These are phyloP conservation scores for Penicillium sp. DNA, from an alignment of 2,329 filamentous ascomycete genomes.

Conservation along the genomic window DNA sequence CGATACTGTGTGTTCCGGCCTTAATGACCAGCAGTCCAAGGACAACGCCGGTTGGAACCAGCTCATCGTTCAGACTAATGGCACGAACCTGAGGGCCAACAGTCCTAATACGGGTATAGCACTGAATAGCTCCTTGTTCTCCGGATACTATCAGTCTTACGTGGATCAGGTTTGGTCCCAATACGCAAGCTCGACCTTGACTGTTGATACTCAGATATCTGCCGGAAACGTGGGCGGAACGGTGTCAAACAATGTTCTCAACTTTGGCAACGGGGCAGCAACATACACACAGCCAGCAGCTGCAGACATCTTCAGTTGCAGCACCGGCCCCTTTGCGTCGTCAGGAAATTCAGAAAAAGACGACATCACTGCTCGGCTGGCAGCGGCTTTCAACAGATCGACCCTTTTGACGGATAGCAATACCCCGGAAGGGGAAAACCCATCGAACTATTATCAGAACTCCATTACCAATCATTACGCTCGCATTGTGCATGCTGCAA, in stretches of 20 bases:
- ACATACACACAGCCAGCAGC: conserved; percentile 56
- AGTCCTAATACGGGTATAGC: conserved; percentile 42
- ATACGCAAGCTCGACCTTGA: conserved; percentile 45
- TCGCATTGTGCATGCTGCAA: conserved; percentile 59
- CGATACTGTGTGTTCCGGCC: conserved; percentile 49
- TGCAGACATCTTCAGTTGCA: conserved; percentile 64
- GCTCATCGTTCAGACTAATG: conserved; percentile 48
- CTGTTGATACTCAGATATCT: conserved; percentile 62
- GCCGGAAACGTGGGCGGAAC: conserved; percentile 52
- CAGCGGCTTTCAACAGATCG: conserved; percentile 70
- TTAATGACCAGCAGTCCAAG: conserved; percentile 52
- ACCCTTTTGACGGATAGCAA: conserved; percentile 56
- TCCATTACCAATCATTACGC: conserved; percentile 63
- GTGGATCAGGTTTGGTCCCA: conserved; percentile 50
- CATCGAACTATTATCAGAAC: conserved; percentile 52
- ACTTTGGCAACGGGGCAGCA: conserved; percentile 42
- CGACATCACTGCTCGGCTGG: conserved; percentile 67
- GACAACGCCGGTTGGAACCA: conserved; percentile 62
- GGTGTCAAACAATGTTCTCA: conserved; percentile 41
- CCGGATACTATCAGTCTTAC: conserved; percentile 51
- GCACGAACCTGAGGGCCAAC: conserved; percentile 38
- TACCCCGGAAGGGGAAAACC: conserved; percentile 52
- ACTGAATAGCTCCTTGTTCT: conserved; percentile 45
- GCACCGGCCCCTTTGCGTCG: conserved; percentile 56
- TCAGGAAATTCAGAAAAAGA: conserved; percentile 46